Evolutionary conservation across 352 stramenopile genomes (phyloP), one percentile per base, ranked within the genome.

Genomic region (Phytophthora sp.): DNA sequence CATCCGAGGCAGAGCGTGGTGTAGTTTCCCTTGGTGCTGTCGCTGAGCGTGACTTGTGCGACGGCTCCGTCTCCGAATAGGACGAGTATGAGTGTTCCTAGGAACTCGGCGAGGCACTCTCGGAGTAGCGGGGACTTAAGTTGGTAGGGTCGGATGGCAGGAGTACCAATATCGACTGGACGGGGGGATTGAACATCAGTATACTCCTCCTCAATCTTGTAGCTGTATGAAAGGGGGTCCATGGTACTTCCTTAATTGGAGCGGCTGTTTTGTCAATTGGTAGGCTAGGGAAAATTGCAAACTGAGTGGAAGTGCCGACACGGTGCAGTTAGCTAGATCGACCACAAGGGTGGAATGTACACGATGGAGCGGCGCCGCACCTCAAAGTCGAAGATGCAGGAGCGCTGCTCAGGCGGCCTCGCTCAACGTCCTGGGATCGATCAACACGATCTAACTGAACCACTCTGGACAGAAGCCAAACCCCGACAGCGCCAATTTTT

Each of bases 51-150:
- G 0, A 85, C 74, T 62, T 91, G 77, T 12, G 79, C 74, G 32
- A 88, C 79, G n/a, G 82, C 79, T 26, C 79, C 82, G 45, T 84
- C 68, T n/a, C 82, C 82, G 59, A 91, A 89, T 12, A 71, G 35
- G 55, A 91, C 69, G 30, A 91, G 58, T 17, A 89, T 62, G 32
- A 87, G 66, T 4, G 76, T 86, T 45, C 75, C 77, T 28, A 91
- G 48, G 39, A 45, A 54, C 18, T 20, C 18, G 7, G 30, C 28
- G 6, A 39, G 13, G 17, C 48, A 17, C 10, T 35, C 18, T 8
- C 20, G 20, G 31, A 12, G 12, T 15, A 82, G 60, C 31, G 31
- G 17, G 1, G 48, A 63, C 39, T 72, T 75, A 20, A 70, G 13
- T 42, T 62, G 54, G 43, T 37, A 62, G 1, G 56, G 39, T 5